Evolutionary conservation across 129 eudicot genomes (phyloP).

Genomic region (Sambucus nigra): DNA sequence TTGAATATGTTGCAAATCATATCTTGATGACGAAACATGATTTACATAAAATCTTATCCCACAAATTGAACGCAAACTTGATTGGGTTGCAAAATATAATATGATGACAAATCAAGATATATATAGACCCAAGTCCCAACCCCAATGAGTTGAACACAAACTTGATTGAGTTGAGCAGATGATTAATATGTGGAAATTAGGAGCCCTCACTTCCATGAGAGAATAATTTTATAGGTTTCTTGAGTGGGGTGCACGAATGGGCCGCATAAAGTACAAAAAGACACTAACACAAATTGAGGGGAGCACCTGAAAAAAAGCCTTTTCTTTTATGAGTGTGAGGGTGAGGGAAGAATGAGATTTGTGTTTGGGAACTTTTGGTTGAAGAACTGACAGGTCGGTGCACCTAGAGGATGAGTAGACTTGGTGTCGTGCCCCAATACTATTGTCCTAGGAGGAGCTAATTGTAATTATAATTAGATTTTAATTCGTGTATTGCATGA

Average conservation of each 20-base stretch:
- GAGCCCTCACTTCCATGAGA: neutral
- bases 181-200: neutral
- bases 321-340: neutral
- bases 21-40: no score
- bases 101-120: no score
- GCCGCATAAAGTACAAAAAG: constrained; percentile 34
- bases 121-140: no score
- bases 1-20: no score
- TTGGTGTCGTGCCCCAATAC: no score
- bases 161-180: neutral
- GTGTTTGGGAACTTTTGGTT: neutral
- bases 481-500: no score
- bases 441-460: no score
- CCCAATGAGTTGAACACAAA: neutral
- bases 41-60: no score
- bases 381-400: constrained; percentile 31
- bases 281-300: constrained; percentile 36
- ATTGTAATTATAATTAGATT: no score
- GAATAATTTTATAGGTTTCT: constrained; percentile 29
- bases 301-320: constrained; percentile 25
- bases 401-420: constrained; percentile 12
- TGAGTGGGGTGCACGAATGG: constrained; percentile 78
- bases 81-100: neutral
- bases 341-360: no score
- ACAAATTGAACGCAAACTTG: no score